Percentiles rank a stretch among this genome's conserved stretches.
Evolutionary conservation across 78 protist genomes (phyloP).

Genomic region (Paulinella micropora): DNA sequence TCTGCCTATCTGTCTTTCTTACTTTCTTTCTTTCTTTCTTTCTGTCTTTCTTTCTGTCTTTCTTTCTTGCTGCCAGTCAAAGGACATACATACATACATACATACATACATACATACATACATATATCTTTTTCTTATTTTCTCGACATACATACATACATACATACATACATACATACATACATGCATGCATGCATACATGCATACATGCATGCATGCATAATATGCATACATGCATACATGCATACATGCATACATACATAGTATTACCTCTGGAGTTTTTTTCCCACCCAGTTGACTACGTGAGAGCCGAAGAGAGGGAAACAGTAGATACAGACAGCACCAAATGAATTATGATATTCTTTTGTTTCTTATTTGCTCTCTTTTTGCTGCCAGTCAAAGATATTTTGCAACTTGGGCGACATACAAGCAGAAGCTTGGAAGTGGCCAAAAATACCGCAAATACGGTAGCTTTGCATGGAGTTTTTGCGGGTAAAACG

Average conservation of each 20-base stretch:
- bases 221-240: neutral
- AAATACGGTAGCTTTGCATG: too few relatives aligned
- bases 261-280: too few relatives aligned
- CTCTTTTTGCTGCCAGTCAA: too few relatives aligned
- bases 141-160: neutral
- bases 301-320: too few relatives aligned
- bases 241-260: neutral
- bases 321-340: too few relatives aligned
- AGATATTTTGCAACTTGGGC: too few relatives aligned
- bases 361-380: too few relatives aligned
- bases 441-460: too few relatives aligned
- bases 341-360: too few relatives aligned
- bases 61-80: neutral
- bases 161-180: neutral
- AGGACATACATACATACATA: neutral
- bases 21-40: neutral
- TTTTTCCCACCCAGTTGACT: too few relatives aligned
- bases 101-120: neutral
- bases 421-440: too few relatives aligned
- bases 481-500: too few relatives aligned
- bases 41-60: neutral
- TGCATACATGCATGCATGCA: neutral
- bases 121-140: neutral
- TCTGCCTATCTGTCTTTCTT: neutral
- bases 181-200: neutral